Evolutionary conservation across 2,329 filamentous ascomycete genomes (phyloP), one percentile per base, ranked within the genome.

Genomic region (Hypoxylon sp.): DNA sequence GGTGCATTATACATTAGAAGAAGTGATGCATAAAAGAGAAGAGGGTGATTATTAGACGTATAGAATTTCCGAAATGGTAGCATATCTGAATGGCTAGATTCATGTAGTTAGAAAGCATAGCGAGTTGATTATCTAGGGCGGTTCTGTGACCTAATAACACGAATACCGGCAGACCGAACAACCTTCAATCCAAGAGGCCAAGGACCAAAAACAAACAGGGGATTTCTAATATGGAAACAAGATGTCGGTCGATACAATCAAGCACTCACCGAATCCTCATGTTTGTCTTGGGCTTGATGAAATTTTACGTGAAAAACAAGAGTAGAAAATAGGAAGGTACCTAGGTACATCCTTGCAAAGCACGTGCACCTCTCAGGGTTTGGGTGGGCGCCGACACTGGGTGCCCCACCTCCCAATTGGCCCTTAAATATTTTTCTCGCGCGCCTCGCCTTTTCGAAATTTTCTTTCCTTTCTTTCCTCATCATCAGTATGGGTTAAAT

Each of bases 401-500:
- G 11, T 11, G 53, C 65, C 68, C 61, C 65, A 65, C 61, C 36
- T 49, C 25, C 41, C 14, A 45, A 50, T 23, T 19, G 48, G 63
- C 55, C 60, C 43, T 63, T 70, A 68, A 73, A 72, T 69, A 68
- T 7, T 57, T 45, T 67, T 36, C n/a, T 30, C 45, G n/a, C 58
- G 46, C 51, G 53, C 38, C 48, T 55, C 30, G 55, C 45, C n/a
- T 41, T 67, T 67, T 64, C 19, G 3, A 32, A 60, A 30, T 19
- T 59, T 63, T 46, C 45, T 60, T 71, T 67, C 65, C 64, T 68
- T 75, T 72, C 57, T 72, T 74, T 77, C 75, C 50, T 75, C 74
- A 78, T 78, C 77, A 78, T 78, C 77, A 78, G 76, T 78, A 74
- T 67, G 76, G 76, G 72, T 74, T 78, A 76, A 77, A 77, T 75